Percentiles rank a stretch among this genome's conserved stretches.
Conservation (phyloP, 1,284 basidiomycete species). For the Ustilago bromivora region DNA sequence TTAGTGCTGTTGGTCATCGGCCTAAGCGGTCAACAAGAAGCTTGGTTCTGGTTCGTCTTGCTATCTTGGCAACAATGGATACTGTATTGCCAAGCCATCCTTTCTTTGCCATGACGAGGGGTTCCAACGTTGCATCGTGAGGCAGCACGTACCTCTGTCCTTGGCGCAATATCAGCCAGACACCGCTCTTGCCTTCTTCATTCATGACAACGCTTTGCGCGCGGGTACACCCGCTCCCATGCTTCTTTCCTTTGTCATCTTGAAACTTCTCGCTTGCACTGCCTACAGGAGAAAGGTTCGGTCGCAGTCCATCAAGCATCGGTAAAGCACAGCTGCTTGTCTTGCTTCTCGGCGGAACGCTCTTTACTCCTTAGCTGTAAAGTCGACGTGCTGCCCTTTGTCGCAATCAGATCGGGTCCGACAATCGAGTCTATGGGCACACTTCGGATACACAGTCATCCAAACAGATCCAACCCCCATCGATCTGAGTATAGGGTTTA, state of each 20-base stretch:
- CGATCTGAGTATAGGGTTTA: neutral
- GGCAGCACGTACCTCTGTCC: constrained; percentile 22
- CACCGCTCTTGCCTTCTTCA: neutral
- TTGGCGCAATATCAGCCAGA: constrained; percentile 14
- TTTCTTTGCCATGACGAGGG: neutral
- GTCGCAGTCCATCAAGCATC: neutral
- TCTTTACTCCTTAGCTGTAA: neutral
- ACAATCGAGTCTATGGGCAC: neutral
- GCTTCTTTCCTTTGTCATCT: neutral
- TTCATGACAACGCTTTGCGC: neutral
- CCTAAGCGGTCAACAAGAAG: neutral
- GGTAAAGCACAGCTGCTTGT: neutral
- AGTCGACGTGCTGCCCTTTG: neutral
- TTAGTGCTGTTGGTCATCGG: neutral
- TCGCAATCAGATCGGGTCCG: neutral
- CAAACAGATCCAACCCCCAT: constrained; percentile 2
- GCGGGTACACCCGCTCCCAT: neutral
- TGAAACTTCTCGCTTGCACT: neutral
- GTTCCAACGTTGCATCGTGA: neutral
- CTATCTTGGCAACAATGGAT: neutral
- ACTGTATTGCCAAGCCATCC: neutral
- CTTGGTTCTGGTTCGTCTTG: neutral
- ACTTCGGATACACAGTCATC: neutral
- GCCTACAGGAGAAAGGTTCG: neutral
- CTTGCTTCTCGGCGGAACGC: constrained; percentile 1